These are phyloP conservation scores for Gigaspora rosea DNA, from an alignment of 192 early-diverging fungal genomes.

Conservation along the genomic window DNA sequence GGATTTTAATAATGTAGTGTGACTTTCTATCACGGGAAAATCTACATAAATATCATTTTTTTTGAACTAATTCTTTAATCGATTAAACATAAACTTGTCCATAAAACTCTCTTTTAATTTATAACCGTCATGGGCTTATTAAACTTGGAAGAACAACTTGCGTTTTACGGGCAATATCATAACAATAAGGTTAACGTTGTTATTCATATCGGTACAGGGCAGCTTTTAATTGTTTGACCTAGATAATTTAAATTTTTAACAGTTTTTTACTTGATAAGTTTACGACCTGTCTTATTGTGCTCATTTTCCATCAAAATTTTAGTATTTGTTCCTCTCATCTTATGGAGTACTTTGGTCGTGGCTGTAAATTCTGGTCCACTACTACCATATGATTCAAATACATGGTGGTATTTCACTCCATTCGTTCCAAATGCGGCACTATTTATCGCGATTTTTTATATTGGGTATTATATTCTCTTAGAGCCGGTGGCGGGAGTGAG, in stretches of 20 bases:
- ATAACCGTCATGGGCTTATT: conserved; percentile 48
- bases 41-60: too few relatives aligned
- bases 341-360: conserved; percentile 78
- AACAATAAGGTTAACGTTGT: conserved; percentile 71
- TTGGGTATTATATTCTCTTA: conserved; percentile 75
- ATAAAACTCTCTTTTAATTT: too few relatives aligned
- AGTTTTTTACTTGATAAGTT: background rate
- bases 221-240: background rate
- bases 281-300: background rate
- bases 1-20: too few relatives aligned
- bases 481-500: conserved; percentile 70
- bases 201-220: conserved; percentile 64
- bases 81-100: too few relatives aligned
- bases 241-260: background rate
- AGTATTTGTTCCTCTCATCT: conserved; percentile 88
- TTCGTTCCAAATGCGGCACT: conserved; percentile 58
- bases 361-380: conserved; percentile 48
- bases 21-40: too few relatives aligned
- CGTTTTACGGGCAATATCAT: conserved; percentile 78
- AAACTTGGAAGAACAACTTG: conserved; percentile 71
- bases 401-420: conserved; percentile 20
- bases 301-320: conserved; percentile 34
- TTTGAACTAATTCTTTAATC: too few relatives aligned
- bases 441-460: conserved; percentile 58
- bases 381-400: conserved; percentile 32